Conservation (phyloP, 1,139 yeast species). For the Torulaspora pretoriensis region DNA sequence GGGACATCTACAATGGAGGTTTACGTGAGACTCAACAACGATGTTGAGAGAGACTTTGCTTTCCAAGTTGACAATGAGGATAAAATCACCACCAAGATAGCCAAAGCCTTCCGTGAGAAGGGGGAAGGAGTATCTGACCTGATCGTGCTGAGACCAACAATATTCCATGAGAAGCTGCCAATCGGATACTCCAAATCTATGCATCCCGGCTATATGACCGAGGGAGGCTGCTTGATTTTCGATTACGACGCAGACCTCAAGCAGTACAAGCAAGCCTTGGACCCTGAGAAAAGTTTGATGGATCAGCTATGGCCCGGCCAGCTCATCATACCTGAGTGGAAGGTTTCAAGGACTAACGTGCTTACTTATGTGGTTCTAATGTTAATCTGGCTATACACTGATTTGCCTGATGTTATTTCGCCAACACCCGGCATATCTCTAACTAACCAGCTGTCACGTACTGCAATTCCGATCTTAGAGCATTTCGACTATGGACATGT, state of each 20-base stretch:
- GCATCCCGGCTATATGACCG: slow-evolving; percentile 81
- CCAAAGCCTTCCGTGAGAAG: slow-evolving; percentile 49
- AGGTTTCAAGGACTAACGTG: slow-evolving; percentile 48
- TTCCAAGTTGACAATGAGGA: slow-evolving; percentile 62
- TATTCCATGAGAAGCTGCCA: slow-evolving; percentile 66
- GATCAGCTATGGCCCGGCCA: slow-evolving; percentile 86
- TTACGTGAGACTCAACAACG: slow-evolving; percentile 80
- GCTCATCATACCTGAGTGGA: slow-evolving; percentile 79
- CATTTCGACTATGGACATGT: slow-evolving; percentile 38
- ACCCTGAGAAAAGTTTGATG: slow-evolving; percentile 46
- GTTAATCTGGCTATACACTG: slow-evolving; percentile 79
- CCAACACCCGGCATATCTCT: slow-evolving; percentile 91
- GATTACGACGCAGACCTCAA: slow-evolving; percentile 51
- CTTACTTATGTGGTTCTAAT: slow-evolving; percentile 46
- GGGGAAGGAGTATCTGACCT: slow-evolving; percentile 41
- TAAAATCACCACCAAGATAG: slow-evolving; percentile 51
- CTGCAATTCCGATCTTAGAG: slow-evolving; percentile 39
- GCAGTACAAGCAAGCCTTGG: slow-evolving; percentile 44
- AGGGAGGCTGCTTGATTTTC: slow-evolving; percentile 75
- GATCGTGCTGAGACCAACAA: slow-evolving; percentile 71
- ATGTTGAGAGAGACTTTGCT: slow-evolving; percentile 83
- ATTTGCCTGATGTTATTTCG: slow-evolving; percentile 79
- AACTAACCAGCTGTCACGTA: slow-evolving; percentile 56
- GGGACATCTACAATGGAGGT: slow-evolving; percentile 47
- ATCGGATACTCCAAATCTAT: slow-evolving; percentile 61